Base-by-base conservation (phyloP, 2,329 filamentous ascomycete species). In the Metarhizium humberi region DNA sequence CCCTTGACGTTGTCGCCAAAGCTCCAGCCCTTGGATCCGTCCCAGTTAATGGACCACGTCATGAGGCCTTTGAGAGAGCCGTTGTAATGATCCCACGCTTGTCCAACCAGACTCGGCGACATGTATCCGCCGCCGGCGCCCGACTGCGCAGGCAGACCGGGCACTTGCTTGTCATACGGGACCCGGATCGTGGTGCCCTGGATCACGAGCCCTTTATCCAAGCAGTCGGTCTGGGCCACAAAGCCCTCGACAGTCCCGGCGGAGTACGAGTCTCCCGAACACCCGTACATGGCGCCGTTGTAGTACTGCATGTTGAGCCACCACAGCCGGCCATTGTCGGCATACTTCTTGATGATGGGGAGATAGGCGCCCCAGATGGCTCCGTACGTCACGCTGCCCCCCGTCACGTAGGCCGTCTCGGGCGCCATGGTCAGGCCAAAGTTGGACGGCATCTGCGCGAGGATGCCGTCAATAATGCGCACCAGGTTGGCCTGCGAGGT, bases 361-460 rank as follows among this genome's bases (percentile, higher is more conserved):
- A 70, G 63, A 55, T 70, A 70, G 4, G 68, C 59, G 48, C 68
- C 68, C 68, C 68, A 70, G 59, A 69, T 69, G 53, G 64, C 66
- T 29, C 67, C 67, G 56, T 66, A 70, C 1, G 53, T 58, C 6
- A 70, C 58, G 46, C 61, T 61, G 25, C 65, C 68, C 7, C 68
- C 68, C 0, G 67, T 70, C 2, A 70, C 68, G 53, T 70, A 70
- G 3, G 68, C 67, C 13, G 66, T 73, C 56, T 70, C 69, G 6
- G 67, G 67, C 4, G 69, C 69, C 62, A 72, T 81, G 42, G 78
- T 84, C 48, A 84, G 76, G 20, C 84, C 83, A 11, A 76, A 78
- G 30, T 69, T 86, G 54, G 75, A 79, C 67, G 84, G 83, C 51
- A 81, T 77, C 59, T 76, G 55, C 5, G 61, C 67, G 18, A 70